Percentiles rank a stretch among this genome's conserved stretches.
These are phyloP conservation scores for Solanum corneliomulleri DNA, from an alignment of 257 asterid genomes.

Conservation along the genomic window DNA sequence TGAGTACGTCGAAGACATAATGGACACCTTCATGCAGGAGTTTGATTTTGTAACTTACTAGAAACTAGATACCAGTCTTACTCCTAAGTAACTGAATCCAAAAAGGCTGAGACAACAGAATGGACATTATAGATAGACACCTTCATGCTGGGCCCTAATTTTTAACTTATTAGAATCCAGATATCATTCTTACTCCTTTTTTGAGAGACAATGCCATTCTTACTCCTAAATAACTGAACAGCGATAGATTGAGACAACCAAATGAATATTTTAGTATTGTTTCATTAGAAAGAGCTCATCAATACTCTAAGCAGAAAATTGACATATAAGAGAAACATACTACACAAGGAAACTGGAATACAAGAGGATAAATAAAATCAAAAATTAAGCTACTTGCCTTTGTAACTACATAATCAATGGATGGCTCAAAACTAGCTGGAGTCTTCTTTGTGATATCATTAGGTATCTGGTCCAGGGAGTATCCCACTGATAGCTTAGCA, in stretches of 20 bases:
- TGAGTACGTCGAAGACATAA: neutral
- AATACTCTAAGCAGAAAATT: neutral
- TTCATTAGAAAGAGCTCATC: neutral
- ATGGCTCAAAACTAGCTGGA: constrained; percentile 99
- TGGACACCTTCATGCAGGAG: neutral
- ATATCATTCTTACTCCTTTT: neutral
- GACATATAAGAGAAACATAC: neutral
- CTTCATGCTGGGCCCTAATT: neutral
- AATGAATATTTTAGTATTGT: neutral
- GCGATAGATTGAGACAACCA: neutral
- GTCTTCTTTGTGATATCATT: constrained; percentile 96
- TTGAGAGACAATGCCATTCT: neutral
- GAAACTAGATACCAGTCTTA: neutral
- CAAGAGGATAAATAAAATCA: neutral
- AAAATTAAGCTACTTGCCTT: constrained; percentile 38
- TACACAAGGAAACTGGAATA: neutral
- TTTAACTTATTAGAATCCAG: neutral
- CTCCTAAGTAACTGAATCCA: neutral
- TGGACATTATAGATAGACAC: neutral
- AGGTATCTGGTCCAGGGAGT: constrained; percentile 91
- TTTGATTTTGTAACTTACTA: neutral
- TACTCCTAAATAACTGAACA: neutral
- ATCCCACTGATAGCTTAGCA: constrained; percentile 93
- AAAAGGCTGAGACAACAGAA: neutral
- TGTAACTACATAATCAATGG: constrained; percentile 92